Evolutionary conservation across 345 rosid genomes (phyloP), one percentile per base, ranked within the genome.

Genomic region (Aethionema arabicum): DNA sequence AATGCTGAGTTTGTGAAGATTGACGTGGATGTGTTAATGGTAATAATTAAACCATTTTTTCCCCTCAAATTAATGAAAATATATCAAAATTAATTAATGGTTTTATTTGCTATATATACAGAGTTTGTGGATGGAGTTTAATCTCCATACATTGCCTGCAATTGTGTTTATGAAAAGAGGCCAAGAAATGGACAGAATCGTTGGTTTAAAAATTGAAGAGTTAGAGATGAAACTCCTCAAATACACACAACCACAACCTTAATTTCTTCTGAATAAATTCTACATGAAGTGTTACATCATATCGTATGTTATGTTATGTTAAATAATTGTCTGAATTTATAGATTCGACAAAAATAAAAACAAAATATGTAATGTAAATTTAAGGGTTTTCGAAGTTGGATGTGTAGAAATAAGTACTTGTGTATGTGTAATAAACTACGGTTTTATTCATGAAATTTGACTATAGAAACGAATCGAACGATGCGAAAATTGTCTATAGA

Each of bases 1-100:
- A 80, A 85, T 38, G 85, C 82, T 29, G 79, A 78, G 70, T 85
- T 92, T 58, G 67, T 92, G 79, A 83, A 78, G 83, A 75, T 89
- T 41, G 95, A 86, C 56, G 84, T 85, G 4, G 98, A 92, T 57
- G 70, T 61, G 41, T 37, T 86, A 40, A 16, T 21, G 73, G 95
- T 92, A 75, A 57, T n/a, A 16, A 16, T 1, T 0, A 6, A 31
- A 7, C 46, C 14, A 3, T 13, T 39, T 39, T 3, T 53, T 15
- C 45, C 7, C 21, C 16, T 56, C 47, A 38, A 11, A n/a, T 11
- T 1, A 48, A 8, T 31, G 14, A 30, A 38, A 45, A 40, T 5
- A 48, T 32, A 4, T 52, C 37, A 11, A 13, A 3, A 66, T n/a
- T 37, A 14, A 30, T 11, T 8, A 8, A n/a, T 13, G 4, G 7